A percentile compares a stretch with the other conserved stretches of the same genome.
These are phyloP conservation scores for Alternaria burnsii DNA, from an alignment of 2,329 filamentous ascomycete genomes.

Conservation along the genomic window DNA sequence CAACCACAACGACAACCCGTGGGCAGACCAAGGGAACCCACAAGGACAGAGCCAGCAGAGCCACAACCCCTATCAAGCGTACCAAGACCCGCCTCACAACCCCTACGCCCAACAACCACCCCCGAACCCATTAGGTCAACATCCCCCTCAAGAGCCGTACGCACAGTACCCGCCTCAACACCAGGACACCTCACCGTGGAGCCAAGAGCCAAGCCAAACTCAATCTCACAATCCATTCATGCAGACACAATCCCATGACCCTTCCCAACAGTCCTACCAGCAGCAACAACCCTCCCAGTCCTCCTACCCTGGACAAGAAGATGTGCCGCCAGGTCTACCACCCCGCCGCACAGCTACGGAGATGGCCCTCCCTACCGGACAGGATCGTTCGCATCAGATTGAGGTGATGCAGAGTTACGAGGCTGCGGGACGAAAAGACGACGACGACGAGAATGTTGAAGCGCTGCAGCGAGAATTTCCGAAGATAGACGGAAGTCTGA, in stretches of 20 bases:
- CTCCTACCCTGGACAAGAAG: conserved; percentile 16
- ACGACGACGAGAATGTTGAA: conserved; percentile 54
- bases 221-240: conserved; percentile 16
- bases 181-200: conserved; percentile 21
- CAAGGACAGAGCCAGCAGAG: conserved; percentile 27
- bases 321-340: conserved; percentile 35
- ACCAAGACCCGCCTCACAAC: conserved; percentile 26
- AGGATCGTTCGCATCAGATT: conserved; percentile 55
- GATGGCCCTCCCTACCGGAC: conserved; percentile 51
- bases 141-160: conserved; percentile 13
- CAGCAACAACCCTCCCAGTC: conserved; percentile 10
- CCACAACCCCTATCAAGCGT: conserved; percentile 34
- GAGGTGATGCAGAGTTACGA: conserved; percentile 54
- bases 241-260: conserved; percentile 14
- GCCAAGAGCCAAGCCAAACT: conserved; percentile 17
- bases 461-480: conserved; percentile 55
- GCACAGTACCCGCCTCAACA: conserved; percentile 12
- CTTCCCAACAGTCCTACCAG: conserved; percentile 17
- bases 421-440: conserved; percentile 42
- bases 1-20: conserved; percentile 32
- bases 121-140: conserved; percentile 13
- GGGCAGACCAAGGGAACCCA: conserved; percentile 32
- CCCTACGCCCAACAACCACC: conserved; percentile 17
- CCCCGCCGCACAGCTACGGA: conserved; percentile 47
- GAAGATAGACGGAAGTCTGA: conserved; percentile 54